A percentile compares a stretch with the other conserved stretches of the same genome.
phyloP scores from a whole-genome alignment of 768 basidiomycete genomes.

The Mycena leptocephala region DNA sequence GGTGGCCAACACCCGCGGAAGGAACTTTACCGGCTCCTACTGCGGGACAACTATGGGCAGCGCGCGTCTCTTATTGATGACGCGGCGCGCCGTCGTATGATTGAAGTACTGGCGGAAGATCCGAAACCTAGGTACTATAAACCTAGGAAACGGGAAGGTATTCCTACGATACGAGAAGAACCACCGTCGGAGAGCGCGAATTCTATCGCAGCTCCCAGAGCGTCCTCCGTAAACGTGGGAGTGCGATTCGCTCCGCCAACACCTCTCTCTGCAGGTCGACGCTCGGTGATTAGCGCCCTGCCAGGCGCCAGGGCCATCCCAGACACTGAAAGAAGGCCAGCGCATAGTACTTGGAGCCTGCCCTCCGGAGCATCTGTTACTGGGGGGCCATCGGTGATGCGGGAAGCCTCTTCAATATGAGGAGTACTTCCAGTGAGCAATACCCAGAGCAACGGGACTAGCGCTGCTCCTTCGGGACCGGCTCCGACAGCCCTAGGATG shows the following conservation, averaged over 20 bases:
- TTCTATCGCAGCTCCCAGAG: background rate
- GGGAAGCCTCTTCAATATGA: background rate
- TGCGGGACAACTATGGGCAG: background rate
- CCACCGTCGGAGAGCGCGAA: background rate
- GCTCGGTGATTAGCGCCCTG: background rate
- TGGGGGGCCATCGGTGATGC: background rate
- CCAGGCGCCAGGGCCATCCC: background rate
- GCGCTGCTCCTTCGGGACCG: no score
- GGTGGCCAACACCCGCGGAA: background rate
- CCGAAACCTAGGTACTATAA: background rate
- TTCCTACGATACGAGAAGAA: background rate
- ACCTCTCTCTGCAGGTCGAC: background rate
- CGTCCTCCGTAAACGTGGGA: background rate
- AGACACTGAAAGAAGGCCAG: no score
- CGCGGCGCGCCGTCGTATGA: background rate
- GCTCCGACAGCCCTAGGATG: background rate
- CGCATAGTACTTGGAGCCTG: background rate
- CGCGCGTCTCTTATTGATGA: background rate
- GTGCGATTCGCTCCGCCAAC: background rate
- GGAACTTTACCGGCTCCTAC: background rate
- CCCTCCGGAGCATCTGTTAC: background rate
- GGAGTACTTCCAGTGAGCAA: background rate
- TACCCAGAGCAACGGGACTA: no score
- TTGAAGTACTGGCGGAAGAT: background rate
- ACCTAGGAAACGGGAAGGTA: background rate